Evolutionary conservation across 768 basidiomycete species (phyloP), one percentile per base, ranked within the genome.

Genomic region (Mycena vulgaris): DNA sequence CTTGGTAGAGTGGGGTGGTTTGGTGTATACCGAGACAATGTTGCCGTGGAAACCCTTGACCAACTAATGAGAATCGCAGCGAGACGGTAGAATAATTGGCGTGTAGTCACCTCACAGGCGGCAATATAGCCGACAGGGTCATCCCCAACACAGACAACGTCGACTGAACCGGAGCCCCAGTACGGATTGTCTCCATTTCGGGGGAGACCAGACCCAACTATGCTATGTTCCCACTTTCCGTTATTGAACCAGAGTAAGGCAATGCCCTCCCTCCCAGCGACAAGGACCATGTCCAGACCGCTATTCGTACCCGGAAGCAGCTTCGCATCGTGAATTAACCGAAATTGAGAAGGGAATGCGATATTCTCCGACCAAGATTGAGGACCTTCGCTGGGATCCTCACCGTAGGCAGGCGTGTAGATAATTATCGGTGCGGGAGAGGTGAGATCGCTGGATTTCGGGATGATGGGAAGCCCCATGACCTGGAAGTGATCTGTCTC

Each of bases 31-130:
- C 33, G 60, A 21, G 47, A 62, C 60, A 17, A 28, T 48, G 48
- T 62, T 62, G n/a, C 60, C 60, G 60, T 62, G 60, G 31, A 62
- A 51, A 27, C 47, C 60, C 60, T 62, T 59, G 57, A 59, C 9
- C 21, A 45, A 59, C 7, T 30, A 59, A 31, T 45, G 40, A 59
- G 39, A 42, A 59, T 28, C 40, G 23, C 21, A 59, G n/a, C 27
- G 27, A 42, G 27, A 31, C 19, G 19, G 21, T 21, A 31, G 42
- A n/a, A 31, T 40, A 6, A 47, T 25, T 30, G n/a, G 14, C 49
- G 45, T 28, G 14, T 47, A 35, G 33, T 35, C 33, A 63, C 61
- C 19, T 63, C 61, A 39, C 48, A 51, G 1, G 61, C 27, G 3
- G 61, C 49, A 35, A 63, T 40, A 52, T 63, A 63, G 11, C 61